Percentiles rank a stretch among this genome's conserved stretches.
These are phyloP conservation scores for Coemansia nantahalensis DNA, from an alignment of 192 early-diverging fungal genomes.

Conservation along the genomic window DNA sequence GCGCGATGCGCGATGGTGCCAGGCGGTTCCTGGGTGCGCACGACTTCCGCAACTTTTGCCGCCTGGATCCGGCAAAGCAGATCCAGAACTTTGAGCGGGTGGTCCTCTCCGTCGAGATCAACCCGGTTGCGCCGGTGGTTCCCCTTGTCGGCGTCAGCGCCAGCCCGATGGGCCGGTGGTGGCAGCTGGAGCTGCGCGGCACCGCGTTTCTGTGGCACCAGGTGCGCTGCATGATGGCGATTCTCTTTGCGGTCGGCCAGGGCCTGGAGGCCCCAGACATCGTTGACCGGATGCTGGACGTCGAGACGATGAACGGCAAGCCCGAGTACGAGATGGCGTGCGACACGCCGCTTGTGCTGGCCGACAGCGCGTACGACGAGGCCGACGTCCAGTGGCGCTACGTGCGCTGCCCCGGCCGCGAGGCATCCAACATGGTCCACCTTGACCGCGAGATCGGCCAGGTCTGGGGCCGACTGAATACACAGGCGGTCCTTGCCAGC, in stretches of 20 bases:
- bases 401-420: constrained; percentile 30
- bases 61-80: constrained; percentile 84
- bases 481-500: constrained; percentile 32
- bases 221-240: constrained; percentile 93
- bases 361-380: constrained; percentile 74
- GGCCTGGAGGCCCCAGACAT: constrained; percentile 72
- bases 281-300: constrained; percentile 66
- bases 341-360: constrained; percentile 85
- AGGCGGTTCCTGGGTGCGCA: constrained; percentile 71
- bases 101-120: constrained; percentile 63
- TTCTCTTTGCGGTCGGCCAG: constrained; percentile 84
- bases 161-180: constrained; percentile 31
- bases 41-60: constrained; percentile 96
- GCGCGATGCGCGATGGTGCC: constrained; percentile 72
- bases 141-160: constrained; percentile 20
- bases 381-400: constrained; percentile 60
- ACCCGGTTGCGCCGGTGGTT: constrained; percentile 39
- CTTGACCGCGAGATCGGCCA: constrained; percentile 23
- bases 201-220: constrained; percentile 98
- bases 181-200: constrained; percentile 73
- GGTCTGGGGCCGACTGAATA: constrained; percentile 36
- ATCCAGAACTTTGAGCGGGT: constrained; percentile 75
- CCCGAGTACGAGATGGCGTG: constrained; percentile 93
- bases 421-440: constrained; percentile 24
- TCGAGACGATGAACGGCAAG: constrained; percentile 59